Conservation (phyloP, 805 yeast genomes). For the Metschnikowia arizonensis region DNA sequence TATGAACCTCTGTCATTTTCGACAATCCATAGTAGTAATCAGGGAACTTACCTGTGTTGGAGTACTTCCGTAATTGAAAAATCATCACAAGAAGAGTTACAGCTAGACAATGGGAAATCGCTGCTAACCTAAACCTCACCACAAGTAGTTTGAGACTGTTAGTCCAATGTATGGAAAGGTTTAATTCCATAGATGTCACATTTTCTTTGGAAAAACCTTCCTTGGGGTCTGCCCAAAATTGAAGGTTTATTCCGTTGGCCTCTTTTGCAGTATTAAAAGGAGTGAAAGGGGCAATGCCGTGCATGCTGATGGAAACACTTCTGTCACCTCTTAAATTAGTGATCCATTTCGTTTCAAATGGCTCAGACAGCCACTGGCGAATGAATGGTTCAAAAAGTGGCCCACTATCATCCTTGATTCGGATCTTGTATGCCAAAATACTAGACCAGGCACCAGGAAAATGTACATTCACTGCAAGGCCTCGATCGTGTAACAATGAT, state of each 20-base stretch:
- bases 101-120: constrained; percentile 66
- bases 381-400: constrained; percentile 54
- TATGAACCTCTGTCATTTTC: constrained; percentile 16
- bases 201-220: constrained; percentile 18
- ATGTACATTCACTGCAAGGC: constrained; percentile 45
- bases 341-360: constrained; percentile 79
- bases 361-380: constrained; percentile 61
- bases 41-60: constrained; percentile 25
- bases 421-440: constrained; percentile 49
- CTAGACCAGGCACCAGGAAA: constrained; percentile 60
- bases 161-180: constrained; percentile 48
- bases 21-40: constrained; percentile 37
- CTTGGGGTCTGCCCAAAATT: constrained; percentile 45
- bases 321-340: constrained; percentile 43
- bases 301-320: constrained; percentile 34
- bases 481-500: constrained; percentile 40
- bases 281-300: constrained; percentile 67
- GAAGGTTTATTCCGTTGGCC: constrained; percentile 21
- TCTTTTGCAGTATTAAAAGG: constrained; percentile 40
- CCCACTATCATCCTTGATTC: constrained; percentile 17
- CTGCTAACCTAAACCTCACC: constrained; percentile 70
- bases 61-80: constrained; percentile 48
- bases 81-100: constrained; percentile 49
- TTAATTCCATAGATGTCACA: constrained; percentile 32
- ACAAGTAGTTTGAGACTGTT: constrained; percentile 65